Conservation (phyloP, 371 early-diverging fungal genomes). For the Chytridium lagenaria region DNA sequence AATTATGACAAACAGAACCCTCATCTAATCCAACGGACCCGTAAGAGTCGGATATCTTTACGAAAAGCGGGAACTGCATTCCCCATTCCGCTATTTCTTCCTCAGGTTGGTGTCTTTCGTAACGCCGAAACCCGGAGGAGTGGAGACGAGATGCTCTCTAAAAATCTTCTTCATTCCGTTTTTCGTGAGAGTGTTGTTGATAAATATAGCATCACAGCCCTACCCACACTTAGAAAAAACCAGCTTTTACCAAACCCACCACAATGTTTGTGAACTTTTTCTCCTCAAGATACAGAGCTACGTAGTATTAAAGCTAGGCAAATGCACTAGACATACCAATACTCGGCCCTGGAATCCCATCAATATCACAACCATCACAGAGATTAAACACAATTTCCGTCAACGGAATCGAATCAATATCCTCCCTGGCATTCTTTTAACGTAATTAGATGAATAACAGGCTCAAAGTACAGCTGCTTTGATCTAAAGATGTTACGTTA, state of each 20-base stretch:
- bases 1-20: constrained; percentile 35
- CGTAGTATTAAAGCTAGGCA: not conserved
- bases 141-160: constrained; percentile 39
- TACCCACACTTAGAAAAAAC: not conserved
- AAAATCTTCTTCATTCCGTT: constrained; percentile 50
- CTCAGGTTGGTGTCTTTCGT: constrained; percentile 33
- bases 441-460: constrained; percentile 37
- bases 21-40: constrained; percentile 45
- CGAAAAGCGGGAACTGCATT: constrained; percentile 46
- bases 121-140: constrained; percentile 40
- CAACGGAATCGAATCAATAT: constrained; percentile 31
- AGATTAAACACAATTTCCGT: constrained; percentile 44
- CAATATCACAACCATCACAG: constrained; percentile 50
- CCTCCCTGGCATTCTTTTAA: constrained; percentile 26
- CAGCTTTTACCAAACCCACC: constrained; percentile 4
- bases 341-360: constrained; percentile 47
- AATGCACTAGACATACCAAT: constrained; percentile 24
- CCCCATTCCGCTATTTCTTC: constrained; percentile 36
- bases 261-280: constrained; percentile 34
- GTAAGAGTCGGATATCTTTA: constrained; percentile 46
- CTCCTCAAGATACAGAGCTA: constrained; percentile 41
- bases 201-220: constrained; percentile 46
- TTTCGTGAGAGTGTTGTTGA: constrained; percentile 47
- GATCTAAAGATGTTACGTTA: constrained; percentile 13
- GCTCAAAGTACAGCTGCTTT: constrained; percentile 38